phyloP scores from a whole-genome alignment of 2,329 filamentous ascomycete species.

The Aphanoascus verrucosus region DNA sequence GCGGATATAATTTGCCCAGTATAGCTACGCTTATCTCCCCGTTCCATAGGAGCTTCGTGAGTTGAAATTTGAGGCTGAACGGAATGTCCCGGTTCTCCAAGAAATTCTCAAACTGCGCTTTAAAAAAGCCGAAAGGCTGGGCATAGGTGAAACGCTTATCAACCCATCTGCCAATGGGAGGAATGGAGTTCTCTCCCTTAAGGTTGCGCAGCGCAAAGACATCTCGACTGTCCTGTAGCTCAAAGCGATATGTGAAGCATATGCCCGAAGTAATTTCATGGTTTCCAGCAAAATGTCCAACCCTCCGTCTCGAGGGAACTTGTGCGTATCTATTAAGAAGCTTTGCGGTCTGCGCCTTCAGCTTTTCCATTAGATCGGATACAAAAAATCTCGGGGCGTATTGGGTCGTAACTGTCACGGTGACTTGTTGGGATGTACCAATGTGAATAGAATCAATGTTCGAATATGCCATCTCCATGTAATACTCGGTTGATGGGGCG shows the following conservation, averaged over 20 bases:
- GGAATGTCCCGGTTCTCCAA: slow-evolving; percentile 28
- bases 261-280: slow-evolving; percentile 18
- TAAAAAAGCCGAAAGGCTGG: neutral
- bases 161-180: slow-evolving; percentile 17
- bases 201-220: slow-evolving; percentile 21
- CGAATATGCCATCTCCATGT: slow-evolving; percentile 22
- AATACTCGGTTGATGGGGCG: slow-evolving; percentile 35
- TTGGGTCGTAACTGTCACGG: slow-evolving; percentile 38
- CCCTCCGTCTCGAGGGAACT: slow-evolving; percentile 12
- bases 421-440: slow-evolving; percentile 13
- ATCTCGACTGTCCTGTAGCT: slow-evolving; percentile 23
- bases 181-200: slow-evolving; percentile 16
- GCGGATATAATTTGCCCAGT: slow-evolving; percentile 34
- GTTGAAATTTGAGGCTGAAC: slow-evolving; percentile 50
- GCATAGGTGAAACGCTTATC: slow-evolving; percentile 12
- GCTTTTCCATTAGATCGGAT: slow-evolving; percentile 11
- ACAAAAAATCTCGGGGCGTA: slow-evolving; percentile 19
- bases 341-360: slow-evolving; percentile 2
- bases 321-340: neutral
- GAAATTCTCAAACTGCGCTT: slow-evolving; percentile 13
- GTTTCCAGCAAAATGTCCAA: slow-evolving; percentile 15
- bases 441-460: slow-evolving; percentile 17
- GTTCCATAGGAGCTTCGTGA: slow-evolving; percentile 54
- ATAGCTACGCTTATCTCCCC: slow-evolving; percentile 49
- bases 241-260: slow-evolving; percentile 40